Conservation (phyloP, 2,329 filamentous ascomycete species). For the Sarocladium oryzae region DNA sequence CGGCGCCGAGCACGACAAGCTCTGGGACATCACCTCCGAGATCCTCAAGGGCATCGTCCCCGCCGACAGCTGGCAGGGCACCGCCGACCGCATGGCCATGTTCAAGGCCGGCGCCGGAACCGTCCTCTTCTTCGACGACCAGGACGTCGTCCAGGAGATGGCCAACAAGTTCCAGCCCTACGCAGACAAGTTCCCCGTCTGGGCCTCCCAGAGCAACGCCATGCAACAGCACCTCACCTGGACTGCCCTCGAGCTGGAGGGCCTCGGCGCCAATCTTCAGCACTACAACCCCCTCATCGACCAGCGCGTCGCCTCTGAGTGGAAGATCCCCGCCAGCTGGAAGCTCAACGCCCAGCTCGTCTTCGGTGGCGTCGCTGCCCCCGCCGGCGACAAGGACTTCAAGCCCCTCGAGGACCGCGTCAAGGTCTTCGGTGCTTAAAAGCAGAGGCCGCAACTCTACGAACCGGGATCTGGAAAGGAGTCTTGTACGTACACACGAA, state of each 20-base stretch:
- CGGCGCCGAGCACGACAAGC: conserved; percentile 75
- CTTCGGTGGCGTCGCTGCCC: conserved; percentile 60
- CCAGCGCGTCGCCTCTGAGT: conserved; percentile 59
- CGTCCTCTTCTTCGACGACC: conserved; percentile 84
- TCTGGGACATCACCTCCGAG: conserved; percentile 70
- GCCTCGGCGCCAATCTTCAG: conserved; percentile 82
- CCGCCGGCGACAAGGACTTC: conserved; percentile 57
- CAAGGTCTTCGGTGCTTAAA: conserved; percentile 54
- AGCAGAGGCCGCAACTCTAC: no score
- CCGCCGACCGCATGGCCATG: conserved; percentile 33
- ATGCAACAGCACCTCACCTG: conserved; percentile 76
- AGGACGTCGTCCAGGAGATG: conserved; percentile 56
- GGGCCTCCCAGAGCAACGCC: conserved; percentile 69
- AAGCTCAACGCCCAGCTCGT: conserved; percentile 77
- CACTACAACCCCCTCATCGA: conserved; percentile 90
- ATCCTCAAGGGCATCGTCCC: conserved; percentile 50
- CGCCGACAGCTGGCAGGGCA: conserved; percentile 51
- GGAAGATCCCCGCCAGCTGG: conserved; percentile 68
- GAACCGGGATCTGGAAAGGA: no score
- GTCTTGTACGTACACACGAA: no score
- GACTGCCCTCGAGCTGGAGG: conserved; percentile 76
- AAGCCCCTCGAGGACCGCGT: conserved; percentile 59
- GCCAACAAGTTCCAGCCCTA: conserved; percentile 66
- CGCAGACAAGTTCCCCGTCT: conserved; percentile 72
- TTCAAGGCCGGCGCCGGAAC: conserved; percentile 74